Evolutionary conservation across 1,139 yeast genomes (phyloP), one percentile per base, ranked within the genome.

Genomic region (Zygosaccharomyces sapae): DNA sequence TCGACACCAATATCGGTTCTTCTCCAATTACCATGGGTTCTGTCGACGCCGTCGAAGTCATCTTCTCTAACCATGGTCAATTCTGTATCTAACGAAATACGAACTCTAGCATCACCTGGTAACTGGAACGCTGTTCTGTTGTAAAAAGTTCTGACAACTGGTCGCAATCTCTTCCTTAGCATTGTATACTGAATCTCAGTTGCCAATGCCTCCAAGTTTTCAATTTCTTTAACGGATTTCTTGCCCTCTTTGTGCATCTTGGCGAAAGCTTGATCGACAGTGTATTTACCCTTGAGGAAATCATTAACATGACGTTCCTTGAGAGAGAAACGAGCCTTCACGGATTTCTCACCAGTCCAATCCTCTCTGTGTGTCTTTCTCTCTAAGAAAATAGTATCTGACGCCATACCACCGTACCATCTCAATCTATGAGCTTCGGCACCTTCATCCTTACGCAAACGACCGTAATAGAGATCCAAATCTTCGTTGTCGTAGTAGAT

Each of bases 261-360:
- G 55, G 87, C 96, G 69, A 92, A 92, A 1, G 86, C 95, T 66
- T 89, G 94, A 41, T 79, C 77, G 6, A 92, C 96, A 29, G 97
- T 86, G 66, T 79, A 89, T 47, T 79, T 81, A 57, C 98, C 98
- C 44, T 71, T 71, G 71, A 90, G 69, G 66, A 87, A 92, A 44
- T 81, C 80, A 66, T 92, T 92, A 46, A 90, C 92, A 62, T 88
- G 80, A 67, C 86, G 87, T 66, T 92, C 98, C 68, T 90, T 92
- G 59, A 92, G 73, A 9, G 90, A 82, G 70, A 92, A 92, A 67
- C 98, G 80, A 3, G 97, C 97, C 71, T 92, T 92, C 55, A 92
- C 98, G 8, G 96, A 87, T 70, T 90, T 90, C 69, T 92, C 98
- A 61, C 98, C 98, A 2, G 98, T 92, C 98, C 98, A 92, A 71